A percentile compares a stretch with the other conserved stretches of the same genome.
These are phyloP conservation scores for Solioccasus polychromus DNA, from an alignment of 768 basidiomycete species.

Conservation along the genomic window DNA sequence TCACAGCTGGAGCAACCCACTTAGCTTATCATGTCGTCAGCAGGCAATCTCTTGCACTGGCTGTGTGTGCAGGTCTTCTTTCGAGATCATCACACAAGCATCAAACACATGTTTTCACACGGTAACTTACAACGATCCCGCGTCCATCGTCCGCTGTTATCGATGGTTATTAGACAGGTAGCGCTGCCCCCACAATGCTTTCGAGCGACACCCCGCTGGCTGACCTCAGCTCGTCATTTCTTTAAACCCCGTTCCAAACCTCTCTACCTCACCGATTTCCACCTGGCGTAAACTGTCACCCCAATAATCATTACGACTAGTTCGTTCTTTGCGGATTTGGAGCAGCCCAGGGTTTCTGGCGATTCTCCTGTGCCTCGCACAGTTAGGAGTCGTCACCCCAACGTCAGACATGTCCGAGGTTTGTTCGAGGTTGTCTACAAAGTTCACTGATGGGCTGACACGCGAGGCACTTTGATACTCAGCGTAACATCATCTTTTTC, in stretches of 20 bases:
- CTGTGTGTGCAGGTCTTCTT: not conserved
- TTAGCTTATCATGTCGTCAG: not conserved
- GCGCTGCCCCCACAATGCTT: slow-evolving; percentile 1
- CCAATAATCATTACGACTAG: not conserved
- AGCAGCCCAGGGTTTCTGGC: not conserved
- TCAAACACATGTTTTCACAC: slow-evolving; percentile 10
- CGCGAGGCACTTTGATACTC: not conserved
- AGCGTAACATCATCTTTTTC: slow-evolving; percentile 20
- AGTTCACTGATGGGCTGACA: slow-evolving; percentile 3
- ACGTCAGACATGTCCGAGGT: slow-evolving; percentile 9
- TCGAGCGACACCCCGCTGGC: not conserved
- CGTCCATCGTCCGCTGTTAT: not conserved
- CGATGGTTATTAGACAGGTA: slow-evolving; percentile 9
- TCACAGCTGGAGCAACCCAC: not conserved
- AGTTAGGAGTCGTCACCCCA: too few relatives aligned
- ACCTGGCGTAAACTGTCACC: not conserved
- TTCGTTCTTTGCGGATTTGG: not conserved
- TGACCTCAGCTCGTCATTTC: not conserved
- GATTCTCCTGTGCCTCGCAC: not conserved
- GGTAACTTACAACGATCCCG: slow-evolving; percentile 1
- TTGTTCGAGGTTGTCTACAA: not conserved
- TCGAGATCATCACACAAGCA: not conserved
- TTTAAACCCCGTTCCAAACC: not conserved
- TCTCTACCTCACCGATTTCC: too few relatives aligned
- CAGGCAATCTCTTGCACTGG: slow-evolving; percentile 1